A percentile compares a stretch with the other conserved stretches of the same genome.
phyloP scores from a whole-genome alignment of 768 basidiomycete species.

The Ramaria sp. region DNA sequence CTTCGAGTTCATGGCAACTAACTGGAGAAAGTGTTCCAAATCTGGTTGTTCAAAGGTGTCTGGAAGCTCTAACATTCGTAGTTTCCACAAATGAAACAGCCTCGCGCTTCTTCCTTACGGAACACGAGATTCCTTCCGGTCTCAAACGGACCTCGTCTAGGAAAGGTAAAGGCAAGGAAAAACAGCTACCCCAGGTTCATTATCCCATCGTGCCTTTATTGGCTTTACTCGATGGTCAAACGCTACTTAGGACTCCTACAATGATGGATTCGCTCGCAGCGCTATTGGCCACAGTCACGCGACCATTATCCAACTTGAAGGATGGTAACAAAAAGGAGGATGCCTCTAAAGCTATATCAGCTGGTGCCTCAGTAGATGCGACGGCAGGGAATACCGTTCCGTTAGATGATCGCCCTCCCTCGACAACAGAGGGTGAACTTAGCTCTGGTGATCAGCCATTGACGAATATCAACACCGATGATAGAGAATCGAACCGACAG shows the following conservation, averaged over 20 bases:
- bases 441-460: neutral
- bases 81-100: conserved; percentile 77
- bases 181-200: conserved; percentile 66
- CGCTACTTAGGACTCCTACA: conserved; percentile 74
- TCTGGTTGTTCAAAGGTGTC: conserved; percentile 85
- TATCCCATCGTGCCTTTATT: conserved; percentile 88
- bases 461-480: neutral
- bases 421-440: conserved; percentile 9
- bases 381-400: conserved; percentile 15
- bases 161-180: conserved; percentile 96
- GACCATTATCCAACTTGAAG: conserved; percentile 63
- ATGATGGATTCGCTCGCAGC: conserved; percentile 91
- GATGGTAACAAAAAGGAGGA: conserved; percentile 30
- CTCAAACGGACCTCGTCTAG: conserved; percentile 57
- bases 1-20: conserved; percentile 38
- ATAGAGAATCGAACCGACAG: neutral
- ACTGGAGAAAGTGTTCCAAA: conserved; percentile 82
- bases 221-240: conserved; percentile 77
- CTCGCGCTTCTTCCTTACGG: conserved; percentile 89
- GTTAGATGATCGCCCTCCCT: conserved; percentile 11
- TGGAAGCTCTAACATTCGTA: conserved; percentile 84
- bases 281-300: conserved; percentile 80
- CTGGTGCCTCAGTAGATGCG: conserved; percentile 8
- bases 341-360: neutral
- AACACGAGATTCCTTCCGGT: conserved; percentile 83